phyloP scores from a whole-genome alignment of 192 early-diverging fungal species.

The Gorgonomyces haynaldii region DNA sequence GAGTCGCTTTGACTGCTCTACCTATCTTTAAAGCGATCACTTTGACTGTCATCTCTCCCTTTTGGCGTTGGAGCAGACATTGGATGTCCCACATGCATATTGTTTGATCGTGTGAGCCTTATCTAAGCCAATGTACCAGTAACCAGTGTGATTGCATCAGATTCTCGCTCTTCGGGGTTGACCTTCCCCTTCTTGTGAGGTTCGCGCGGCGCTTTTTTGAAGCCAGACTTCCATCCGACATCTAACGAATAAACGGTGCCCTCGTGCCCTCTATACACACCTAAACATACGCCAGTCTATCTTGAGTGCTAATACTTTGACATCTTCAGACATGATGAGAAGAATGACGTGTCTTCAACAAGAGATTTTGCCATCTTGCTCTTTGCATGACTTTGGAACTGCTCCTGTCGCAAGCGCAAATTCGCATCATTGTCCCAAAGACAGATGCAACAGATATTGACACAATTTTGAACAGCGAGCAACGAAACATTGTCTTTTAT shows the following conservation, averaged over 20 bases:
- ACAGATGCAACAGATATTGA: too few relatives aligned
- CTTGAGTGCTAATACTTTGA: background rate
- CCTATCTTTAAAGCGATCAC: slow-evolving; percentile 3
- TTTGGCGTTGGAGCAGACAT: background rate
- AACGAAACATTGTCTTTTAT: too few relatives aligned
- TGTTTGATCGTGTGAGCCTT: slow-evolving; percentile 41
- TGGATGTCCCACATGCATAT: slow-evolving; percentile 25
- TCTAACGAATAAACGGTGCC: slow-evolving; percentile 40
- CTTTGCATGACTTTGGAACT: too few relatives aligned
- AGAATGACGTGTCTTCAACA: too few relatives aligned
- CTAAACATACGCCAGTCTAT: background rate
- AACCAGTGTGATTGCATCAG: slow-evolving; percentile 5
- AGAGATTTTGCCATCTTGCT: too few relatives aligned
- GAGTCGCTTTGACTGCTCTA: slow-evolving; percentile 14
- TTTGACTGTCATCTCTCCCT: slow-evolving; percentile 9
- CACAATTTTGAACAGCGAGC: too few relatives aligned
- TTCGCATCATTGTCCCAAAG: background rate
- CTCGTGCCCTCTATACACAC: slow-evolving; percentile 23
- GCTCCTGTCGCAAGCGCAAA: background rate
- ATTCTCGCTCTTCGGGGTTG: too few relatives aligned
- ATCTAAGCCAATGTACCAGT: slow-evolving; percentile 8
- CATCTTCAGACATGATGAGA: slow-evolving; percentile 9
- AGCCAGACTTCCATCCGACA: slow-evolving; percentile 18
- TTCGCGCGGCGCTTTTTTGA: too few relatives aligned
- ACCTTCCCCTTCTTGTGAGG: too few relatives aligned